Base-by-base conservation (phyloP, 495 filamentous ascomycete species). In the Trichoderma parareesei region DNA sequence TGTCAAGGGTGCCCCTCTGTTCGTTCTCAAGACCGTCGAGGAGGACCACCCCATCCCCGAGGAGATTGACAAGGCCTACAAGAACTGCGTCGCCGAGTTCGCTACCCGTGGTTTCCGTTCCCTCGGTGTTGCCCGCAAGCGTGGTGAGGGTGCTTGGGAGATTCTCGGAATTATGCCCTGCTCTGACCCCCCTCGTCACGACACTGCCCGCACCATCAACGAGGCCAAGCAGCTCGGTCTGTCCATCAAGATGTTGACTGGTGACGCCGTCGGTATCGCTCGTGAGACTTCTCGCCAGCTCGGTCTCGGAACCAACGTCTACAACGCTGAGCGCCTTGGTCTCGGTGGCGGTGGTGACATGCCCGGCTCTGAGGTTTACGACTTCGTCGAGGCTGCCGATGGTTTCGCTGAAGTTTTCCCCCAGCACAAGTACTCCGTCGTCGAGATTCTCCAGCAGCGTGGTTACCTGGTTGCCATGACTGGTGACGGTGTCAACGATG, bases 401-500 rank as follows among this genome's bases (percentile, higher is more conserved):
- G 92, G 92, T 75, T 96, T 96, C 76, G 89, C 89, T 70, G 93
- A 97, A 77, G 93, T 97, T 49, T 97, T 96, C 83, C 93, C 93
- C 65, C 91, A 97, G 78, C 93, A 97, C 81, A 97, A 97, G 83
- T 96, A 93, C 78, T 92, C 96, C 69, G 93, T 97, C 71, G 93
- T 97, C 69, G 90, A 96, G 77, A 95, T 96, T 79, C 87, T 97
- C 38, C 93, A 97, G 78, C 90, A 96, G 78, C 90, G 93, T 82
- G 93, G 93, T 70, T 93, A 96, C 82, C 82, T 97, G 48, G 93
- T 95, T 76, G 93, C 93, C 70, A 97, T 97, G 93, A 97, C 93
- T 77, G 93, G 93, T 79, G 93, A 97, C 72, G 93, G 93, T 84
- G 93, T 97, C 74, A 97, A 97, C 77, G 93, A 97, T 78, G 93